phyloP scores from a whole-genome alignment of 2,329 filamentous ascomycete genomes.

The Diaporthe citri region DNA sequence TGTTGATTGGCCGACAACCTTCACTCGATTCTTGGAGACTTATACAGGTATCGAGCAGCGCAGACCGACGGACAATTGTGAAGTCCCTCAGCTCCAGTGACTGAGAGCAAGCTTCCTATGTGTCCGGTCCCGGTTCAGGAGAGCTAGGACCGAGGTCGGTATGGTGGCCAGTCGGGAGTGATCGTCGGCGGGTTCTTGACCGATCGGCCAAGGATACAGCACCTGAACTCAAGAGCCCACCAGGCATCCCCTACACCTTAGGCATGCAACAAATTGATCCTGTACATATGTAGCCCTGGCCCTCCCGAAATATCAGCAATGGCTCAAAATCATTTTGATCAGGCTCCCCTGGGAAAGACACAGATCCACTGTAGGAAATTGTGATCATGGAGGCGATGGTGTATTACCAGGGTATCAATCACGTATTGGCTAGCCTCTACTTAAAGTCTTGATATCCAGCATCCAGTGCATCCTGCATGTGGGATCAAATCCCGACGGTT shows the following conservation, averaged over 20 bases:
- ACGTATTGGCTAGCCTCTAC: constrained; percentile 1
- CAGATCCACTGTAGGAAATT: background rate
- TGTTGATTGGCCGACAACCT: background rate
- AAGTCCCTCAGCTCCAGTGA: background rate
- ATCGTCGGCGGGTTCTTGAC: background rate
- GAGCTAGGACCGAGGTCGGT: background rate
- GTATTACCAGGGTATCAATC: constrained; percentile 12
- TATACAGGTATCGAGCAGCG: no score
- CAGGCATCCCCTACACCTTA: background rate
- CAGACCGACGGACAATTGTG: background rate
- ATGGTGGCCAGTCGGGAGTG: background rate
- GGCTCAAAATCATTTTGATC: background rate
- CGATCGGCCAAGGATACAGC: background rate
- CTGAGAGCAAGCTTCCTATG: background rate
- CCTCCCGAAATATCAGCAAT: background rate
- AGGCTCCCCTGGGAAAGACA: background rate
- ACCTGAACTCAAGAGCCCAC: background rate
- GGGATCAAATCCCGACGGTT: background rate
- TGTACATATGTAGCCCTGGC: background rate
- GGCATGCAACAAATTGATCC: background rate
- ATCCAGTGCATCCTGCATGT: background rate
- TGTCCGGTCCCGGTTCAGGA: background rate
- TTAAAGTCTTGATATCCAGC: background rate
- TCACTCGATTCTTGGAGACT: background rate
- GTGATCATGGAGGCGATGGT: background rate